Percentiles rank a stretch among this genome's conserved stretches.
Evolutionary conservation across 768 basidiomycete species (phyloP).

Genomic region (Auricularia sp.): DNA sequence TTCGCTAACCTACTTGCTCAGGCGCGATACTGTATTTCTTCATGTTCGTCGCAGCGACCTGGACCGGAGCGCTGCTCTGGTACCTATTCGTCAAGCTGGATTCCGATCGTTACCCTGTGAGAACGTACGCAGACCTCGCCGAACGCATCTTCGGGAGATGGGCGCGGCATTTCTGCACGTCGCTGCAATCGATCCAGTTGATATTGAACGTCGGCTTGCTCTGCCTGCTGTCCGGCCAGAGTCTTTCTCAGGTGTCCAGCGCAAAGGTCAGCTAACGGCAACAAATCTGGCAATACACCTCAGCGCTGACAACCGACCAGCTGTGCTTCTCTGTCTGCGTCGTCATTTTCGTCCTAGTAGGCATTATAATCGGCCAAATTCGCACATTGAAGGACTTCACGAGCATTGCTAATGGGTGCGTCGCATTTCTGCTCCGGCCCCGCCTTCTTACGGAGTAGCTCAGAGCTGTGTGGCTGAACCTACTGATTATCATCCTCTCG

Average conservation of each 20-base stretch:
- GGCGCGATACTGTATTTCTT: constrained; percentile 24
- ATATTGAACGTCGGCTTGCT: constrained; percentile 36
- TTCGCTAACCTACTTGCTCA: constrained; percentile 16
- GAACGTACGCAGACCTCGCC: constrained; percentile 45
- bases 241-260: constrained; percentile 25
- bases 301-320: not conserved
- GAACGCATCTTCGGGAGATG: constrained; percentile 43
- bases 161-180: constrained; percentile 35
- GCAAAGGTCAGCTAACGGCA: constrained; percentile 41
- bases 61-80: constrained; percentile 49
- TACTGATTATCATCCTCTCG: constrained; percentile 45
- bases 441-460: no score
- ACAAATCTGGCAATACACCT: constrained; percentile 21
- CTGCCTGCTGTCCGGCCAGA: not conserved
- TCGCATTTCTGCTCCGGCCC: not conserved
- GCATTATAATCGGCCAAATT: constrained; percentile 49
- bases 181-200: constrained; percentile 50
- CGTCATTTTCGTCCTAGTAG: constrained; percentile 45
- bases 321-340: constrained; percentile 41
- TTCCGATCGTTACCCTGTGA: constrained; percentile 42
- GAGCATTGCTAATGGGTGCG: constrained; percentile 36
- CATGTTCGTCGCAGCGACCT: constrained; percentile 32
- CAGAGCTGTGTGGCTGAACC: constrained; percentile 39
- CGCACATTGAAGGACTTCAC: constrained; percentile 43
- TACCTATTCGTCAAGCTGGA: constrained; percentile 45